Evolutionary conservation across 2,329 filamentous ascomycete genomes (phyloP), one percentile per base, ranked within the genome.

Genomic region (Aureobasidium zeae): DNA sequence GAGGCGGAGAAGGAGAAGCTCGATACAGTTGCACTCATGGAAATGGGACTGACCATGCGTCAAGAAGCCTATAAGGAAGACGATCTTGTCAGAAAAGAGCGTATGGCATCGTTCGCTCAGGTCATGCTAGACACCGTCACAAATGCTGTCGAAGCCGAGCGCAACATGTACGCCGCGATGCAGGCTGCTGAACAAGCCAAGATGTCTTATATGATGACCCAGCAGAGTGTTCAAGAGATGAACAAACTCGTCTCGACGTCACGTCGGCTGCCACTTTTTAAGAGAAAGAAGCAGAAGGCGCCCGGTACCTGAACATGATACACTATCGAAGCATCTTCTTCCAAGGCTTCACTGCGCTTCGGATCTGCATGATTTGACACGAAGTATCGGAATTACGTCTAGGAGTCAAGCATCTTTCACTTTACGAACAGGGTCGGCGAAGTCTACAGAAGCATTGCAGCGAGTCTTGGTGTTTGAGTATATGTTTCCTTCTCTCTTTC

Each of bases 161-260:
- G 55, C 20, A 49, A 39, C 25, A 52, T 55, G 25, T 50, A 56
- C 35, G 51, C 36, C 10, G 56, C 56, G 10, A 47, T 49, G 31
- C 39, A 50, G 17, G 54, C 54, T 13, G 56, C 56, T 10, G 45
- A 41, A 12, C 44, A 48, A 19, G 56, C 56, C 6, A 50, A 52
- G 29, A 24, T 51, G 19, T 49, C 50, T 2, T 56, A 57, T 35
- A 50, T 53, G 45, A 54, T 56, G 52, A 54, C 54, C 1, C 49
- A 51, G 44, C 50, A 51, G 47, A 50, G 46, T n/a, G 39, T 56
- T 21, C 36, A 34, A 6, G 49, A 51, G 11, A 54, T 55, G 37
- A 34, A 29, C 13, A 31, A 29, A 8, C 28, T 48, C n/a, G 42
- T 45, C 19, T 28, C 31, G 15, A 46, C 43, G 4, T 46, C 48